Base-by-base conservation (phyloP, 768 basidiomycete genomes). In the Psilocybe azurescens region DNA sequence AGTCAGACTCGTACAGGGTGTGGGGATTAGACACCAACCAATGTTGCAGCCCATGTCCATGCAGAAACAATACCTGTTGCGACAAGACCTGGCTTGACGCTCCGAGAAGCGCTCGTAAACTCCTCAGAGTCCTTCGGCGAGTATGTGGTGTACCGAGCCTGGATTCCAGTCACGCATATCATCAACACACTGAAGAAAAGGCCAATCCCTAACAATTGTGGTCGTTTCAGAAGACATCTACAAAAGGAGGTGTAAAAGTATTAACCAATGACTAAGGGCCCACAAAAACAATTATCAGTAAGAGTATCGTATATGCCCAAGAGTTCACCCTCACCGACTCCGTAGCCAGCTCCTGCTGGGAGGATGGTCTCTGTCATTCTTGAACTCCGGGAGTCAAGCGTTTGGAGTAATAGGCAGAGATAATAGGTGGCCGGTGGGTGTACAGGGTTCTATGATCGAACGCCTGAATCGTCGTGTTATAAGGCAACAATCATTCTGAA, bases 21-120 rank as follows among this genome's bases (percentile, higher is more conserved):
- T 24, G 32, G 20, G n/a, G 1, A 5, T 28, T 29, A 14, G 10
- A 60, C 78, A 36, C 11, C 60, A 59, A 89, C 89, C 61, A 92
- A 74, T 0, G 90, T 93, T n/a, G 90, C 91, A 2, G 90, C 90
- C 81, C 89, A 92, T 14, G 93, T 95, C 94, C 94, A 96, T 0
- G 95, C 94, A 20, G 89, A 90, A 18, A 97, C 94, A 62, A 97
- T 96, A 1, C 95, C 95, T 28, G 93, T 87, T 0, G 95, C 94
- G 61, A 97, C 95, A 46, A 98, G 80, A 13, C 95, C 95, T 6
- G 96, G 94, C 65, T 95, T 95, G 58, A 97, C 85, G 58, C 88
- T 89, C 30, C 93, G 82, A 1, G 90, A 93, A 5, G 93, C 92
- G 63, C 87, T 90, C 57, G 86, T 89, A 67, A 94, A 94, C 70